Base-by-base conservation (phyloP, 2,329 filamentous ascomycete genomes). In the Sordariomycetes sp. region DNA sequence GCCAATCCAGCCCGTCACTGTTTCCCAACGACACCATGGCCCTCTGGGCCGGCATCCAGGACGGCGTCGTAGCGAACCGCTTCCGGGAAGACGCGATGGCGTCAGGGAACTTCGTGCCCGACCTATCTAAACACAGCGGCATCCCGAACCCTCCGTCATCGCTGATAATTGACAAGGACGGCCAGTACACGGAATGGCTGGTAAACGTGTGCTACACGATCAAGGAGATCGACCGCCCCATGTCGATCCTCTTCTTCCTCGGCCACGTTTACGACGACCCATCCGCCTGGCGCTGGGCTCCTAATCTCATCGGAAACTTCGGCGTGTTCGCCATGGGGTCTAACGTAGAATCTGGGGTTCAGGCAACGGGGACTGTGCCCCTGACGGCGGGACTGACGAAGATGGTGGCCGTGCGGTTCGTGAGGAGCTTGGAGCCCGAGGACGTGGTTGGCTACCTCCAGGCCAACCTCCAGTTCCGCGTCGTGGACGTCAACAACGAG, bases 171-270 rank as follows among this genome's bases (percentile, higher is more conserved):
- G 65, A 68, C 2, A 64, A 74, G 14, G 69, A 70, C 52, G 66
- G 66, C 11, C 24, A 22, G 40, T 83, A 84, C 64, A 76, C 74
- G 6, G 79, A 92, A 64, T 93, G 88, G 81, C 76, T 85, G 25
- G 83, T 82, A 63, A 89, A 88, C 64, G 77, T 92, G 52, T 73
- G 75, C 18, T 81, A 85, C 24, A 74, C 77, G 58, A 86, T 83
- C 61, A 79, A 81, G 59, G 81, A 82, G 2, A 69, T 88, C 10
- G 74, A 79, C 12, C 80, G 78, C 1, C 82, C 85, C 0, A 89
- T 86, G 58, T 63, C 62, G 0, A 74, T 93, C 22, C 81, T 86
- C 66, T 73, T 92, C 60, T 92, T 91, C 70, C 67, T 90, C 1
- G 88, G 85, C 0, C 67, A 76, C 2, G 72, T 76, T 1, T 72